Evolutionary conservation across 2,329 filamentous ascomycete species (phyloP), one percentile per base, ranked within the genome.

Genomic region (Fusarium irregulare): DNA sequence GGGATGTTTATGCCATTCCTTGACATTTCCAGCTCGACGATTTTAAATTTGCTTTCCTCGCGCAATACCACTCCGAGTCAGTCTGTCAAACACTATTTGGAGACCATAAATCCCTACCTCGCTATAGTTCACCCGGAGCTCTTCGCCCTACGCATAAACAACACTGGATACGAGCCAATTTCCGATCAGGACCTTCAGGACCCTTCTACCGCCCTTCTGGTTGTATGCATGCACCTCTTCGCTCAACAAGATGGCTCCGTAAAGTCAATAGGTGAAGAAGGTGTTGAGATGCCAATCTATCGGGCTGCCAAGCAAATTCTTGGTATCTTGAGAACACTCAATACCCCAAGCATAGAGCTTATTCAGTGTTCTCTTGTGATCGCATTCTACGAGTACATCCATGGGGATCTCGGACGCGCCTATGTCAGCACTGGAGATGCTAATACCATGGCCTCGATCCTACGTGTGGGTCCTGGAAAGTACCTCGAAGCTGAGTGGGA

Each of bases 331-430:
- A 76, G 80, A 42, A 75, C 75, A 14, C 76, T 79, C 40, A 67
- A 75, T 7, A 75, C 75, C 10, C 79, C 80, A 11, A 78, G 71
- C n/a, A 74, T 82, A 20, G 80, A 81, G 73, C 71, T 82, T 13
- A 72, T 83, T 13, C 82, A 83, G 67, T 81, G 78, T 54, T 79
- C 78, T 16, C 75, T 81, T 9, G 65, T 83, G 54, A 68, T 83
- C 30, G 79, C 80, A 7, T 71, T 83, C 32, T 83, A 81, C 68
- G 82, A 83, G 64, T 82, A 83, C 57, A 82, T 79, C 0, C 81
- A 83, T 56, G 81, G 81, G 28, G 78, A 82, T 21, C 76, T 79
- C 6, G 69, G 73, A n/a, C 75, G 80, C 9, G 80, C 81, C n/a
- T 83, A 83, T 54, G 69, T 80, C 13, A 83, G 81, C 2, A 75